phyloP scores from a whole-genome alignment of 164 flowering plant genomes.

The Magnolia kwangsiensis region DNA sequence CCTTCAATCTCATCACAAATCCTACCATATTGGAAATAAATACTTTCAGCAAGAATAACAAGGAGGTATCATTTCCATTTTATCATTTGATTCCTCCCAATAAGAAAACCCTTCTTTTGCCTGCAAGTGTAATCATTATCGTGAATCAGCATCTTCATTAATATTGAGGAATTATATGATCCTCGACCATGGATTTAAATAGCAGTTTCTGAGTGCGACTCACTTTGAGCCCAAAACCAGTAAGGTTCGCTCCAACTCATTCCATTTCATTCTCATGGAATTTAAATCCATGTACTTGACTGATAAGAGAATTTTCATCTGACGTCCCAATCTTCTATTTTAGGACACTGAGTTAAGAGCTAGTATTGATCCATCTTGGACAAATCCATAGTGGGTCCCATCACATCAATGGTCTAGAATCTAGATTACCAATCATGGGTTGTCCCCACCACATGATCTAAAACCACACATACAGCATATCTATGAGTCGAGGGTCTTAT shows the following conservation, averaged over 20 bases:
- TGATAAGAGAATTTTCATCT: too few species aligned
- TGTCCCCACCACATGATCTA: too few species aligned
- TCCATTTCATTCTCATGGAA: background rate
- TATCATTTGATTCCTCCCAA: background rate
- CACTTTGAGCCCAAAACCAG: background rate
- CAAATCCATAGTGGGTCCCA: too few species aligned
- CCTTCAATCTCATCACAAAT: constrained; percentile 61
- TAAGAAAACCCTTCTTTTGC: too few species aligned
- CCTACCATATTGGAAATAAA: constrained; percentile 74
- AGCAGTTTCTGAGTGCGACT: background rate
- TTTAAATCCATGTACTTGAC: too few species aligned
- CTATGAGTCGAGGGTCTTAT: too few species aligned
- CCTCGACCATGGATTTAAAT: background rate
- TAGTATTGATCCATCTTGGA: too few species aligned
- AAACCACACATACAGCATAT: too few species aligned
- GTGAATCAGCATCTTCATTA: background rate
- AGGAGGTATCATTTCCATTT: constrained; percentile 46
- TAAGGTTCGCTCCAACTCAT: background rate
- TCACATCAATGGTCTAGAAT: too few species aligned
- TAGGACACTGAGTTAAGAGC: too few species aligned
- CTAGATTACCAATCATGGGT: too few species aligned
- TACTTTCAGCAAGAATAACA: constrained; percentile 61
- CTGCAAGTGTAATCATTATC: background rate
- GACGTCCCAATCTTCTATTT: background rate
- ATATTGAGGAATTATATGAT: background rate